Evolutionary conservation across 768 basidiomycete genomes (phyloP), one percentile per base, ranked within the genome.

Genomic region (Suillus luteus): DNA sequence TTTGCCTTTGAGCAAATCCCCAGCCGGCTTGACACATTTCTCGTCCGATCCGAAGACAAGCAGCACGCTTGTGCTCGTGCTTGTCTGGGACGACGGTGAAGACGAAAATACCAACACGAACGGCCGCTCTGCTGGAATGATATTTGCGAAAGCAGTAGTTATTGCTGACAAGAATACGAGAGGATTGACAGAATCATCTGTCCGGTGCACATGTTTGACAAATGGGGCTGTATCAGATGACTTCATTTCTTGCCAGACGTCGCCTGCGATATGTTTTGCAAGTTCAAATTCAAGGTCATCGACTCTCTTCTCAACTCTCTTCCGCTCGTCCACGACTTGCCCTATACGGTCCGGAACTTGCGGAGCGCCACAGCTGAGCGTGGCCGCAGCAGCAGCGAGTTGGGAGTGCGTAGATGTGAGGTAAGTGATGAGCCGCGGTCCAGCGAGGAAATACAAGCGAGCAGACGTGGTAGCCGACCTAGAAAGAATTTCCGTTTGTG

Each of bases 361-460:
- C 1, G 84, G 78, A 2, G 86, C 77, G 3, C 89, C 88, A 69
- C 91, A 89, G 51, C 87, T 91, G 35, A 95, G 80, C 17, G 82
- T 82, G 2, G 83, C 76, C 0, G 92, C 82, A 0, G 89, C 81
- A 52, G 72, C 73, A 2, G 85, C 79, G 40, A 95, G 80, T 5
- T 82, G 71, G 12, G 76, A 72, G 68, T 92, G 89, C 0, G 86
- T 80, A 2, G 83, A 79, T 2, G 83, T 78, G 60, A 95, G 78
- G 70, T 91, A 82, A 2, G 79, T 70, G 51, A 90, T 83, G 7
- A 93, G 82, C 27, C 94, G 87, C 17, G 90, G 88, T 5, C 94
- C 95, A n/a, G 87, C 78, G 58, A 91, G 81, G 78, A 97, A 95
- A 77, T 87, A 92, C 5, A 96, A 82, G 31, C 93, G 87, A 27